phyloP scores from a whole-genome alignment of 768 basidiomycete species.

The Lyophyllum decastes region DNA sequence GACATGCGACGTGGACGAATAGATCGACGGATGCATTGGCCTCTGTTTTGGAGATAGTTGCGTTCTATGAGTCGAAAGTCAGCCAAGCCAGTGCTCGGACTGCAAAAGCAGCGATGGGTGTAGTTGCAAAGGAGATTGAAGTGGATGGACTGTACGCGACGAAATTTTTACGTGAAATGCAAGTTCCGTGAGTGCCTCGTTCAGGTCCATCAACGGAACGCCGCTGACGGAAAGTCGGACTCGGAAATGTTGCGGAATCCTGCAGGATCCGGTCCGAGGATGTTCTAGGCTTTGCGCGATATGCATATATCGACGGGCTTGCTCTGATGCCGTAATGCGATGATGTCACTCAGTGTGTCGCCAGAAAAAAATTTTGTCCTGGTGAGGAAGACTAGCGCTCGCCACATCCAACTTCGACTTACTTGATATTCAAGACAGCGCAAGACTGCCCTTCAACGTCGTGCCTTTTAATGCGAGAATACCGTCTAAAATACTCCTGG shows the following conservation, averaged over 20 bases:
- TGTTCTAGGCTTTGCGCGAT: constrained; percentile 54
- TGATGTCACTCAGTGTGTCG: constrained; percentile 37
- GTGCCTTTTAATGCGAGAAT: background rate
- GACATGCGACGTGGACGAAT: constrained; percentile 28
- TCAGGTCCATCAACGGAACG: background rate
- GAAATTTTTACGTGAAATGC: constrained; percentile 24
- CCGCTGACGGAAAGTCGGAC: constrained; percentile 17
- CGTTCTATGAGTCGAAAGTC: constrained; percentile 61
- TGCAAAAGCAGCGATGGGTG: constrained; percentile 57
- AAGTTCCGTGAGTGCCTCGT: constrained; percentile 48
- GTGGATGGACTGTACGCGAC: constrained; percentile 54
- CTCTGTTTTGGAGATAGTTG: constrained; percentile 42
- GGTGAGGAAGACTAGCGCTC: constrained; percentile 8
- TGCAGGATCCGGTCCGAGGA: constrained; percentile 46
- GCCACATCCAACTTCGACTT: constrained; percentile 3
- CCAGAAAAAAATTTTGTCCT: constrained; percentile 45
- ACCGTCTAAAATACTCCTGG: background rate
- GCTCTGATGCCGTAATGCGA: constrained; percentile 48
- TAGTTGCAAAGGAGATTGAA: constrained; percentile 63
- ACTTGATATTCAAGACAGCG: constrained; percentile 7
- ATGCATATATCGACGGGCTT: constrained; percentile 56
- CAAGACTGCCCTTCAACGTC: background rate
- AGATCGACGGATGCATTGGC: constrained; percentile 38
- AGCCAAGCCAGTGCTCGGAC: constrained; percentile 40
- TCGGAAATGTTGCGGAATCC: constrained; percentile 24